Evolutionary conservation across 2,329 filamentous ascomycete species (phyloP), one percentile per base, ranked within the genome.

Genomic region (Aspergillus fructus): DNA sequence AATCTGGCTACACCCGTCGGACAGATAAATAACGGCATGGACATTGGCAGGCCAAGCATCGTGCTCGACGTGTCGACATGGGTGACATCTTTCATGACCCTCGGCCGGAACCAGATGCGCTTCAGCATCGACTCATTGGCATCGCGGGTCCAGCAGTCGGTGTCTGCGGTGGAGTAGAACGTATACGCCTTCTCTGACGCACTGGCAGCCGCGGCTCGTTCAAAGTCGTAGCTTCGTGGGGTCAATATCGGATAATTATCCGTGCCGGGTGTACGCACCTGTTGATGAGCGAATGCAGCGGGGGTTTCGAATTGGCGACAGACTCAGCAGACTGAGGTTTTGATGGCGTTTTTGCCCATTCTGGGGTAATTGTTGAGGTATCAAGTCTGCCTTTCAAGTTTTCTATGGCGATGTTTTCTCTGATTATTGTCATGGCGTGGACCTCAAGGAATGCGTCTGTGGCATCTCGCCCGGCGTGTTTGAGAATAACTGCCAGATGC

Each of bases 1-100:
- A 96, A 82, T 6, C 91, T 84, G 8, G 91, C 91, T 87, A 96
- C 93, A 53, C 93, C 93, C 1, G 93, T 91, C 0, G 93, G 91
- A 1, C 88, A 85, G 42, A 96, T 86, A 71, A 88, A 96, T 61
- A 97, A 81, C 1, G 93, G 93, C 7, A 92, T 75, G 19, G 83
- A 82, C 62, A 94, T 83, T 53, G 83, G 83, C 73, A 90, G 79
- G 48, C 89, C 89, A 3, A 96, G 79, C 49, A 96, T 85, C 0
- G 90, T 94, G 5, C 27, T 50, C 21, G 59, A 67, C 11, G 67
- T 73, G 27, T 68, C 70, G 3, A 78, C 70, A 5, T 61, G 63
- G 13, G 63, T 62, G 7, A 81, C 76, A 53, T 78, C 70, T 2
- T 74, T 66, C 59, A 81, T 60, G 4, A 81, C 66, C 3, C 79